Conservation (phyloP, 805 yeast genomes). For the Cyberlindnera veronae region DNA sequence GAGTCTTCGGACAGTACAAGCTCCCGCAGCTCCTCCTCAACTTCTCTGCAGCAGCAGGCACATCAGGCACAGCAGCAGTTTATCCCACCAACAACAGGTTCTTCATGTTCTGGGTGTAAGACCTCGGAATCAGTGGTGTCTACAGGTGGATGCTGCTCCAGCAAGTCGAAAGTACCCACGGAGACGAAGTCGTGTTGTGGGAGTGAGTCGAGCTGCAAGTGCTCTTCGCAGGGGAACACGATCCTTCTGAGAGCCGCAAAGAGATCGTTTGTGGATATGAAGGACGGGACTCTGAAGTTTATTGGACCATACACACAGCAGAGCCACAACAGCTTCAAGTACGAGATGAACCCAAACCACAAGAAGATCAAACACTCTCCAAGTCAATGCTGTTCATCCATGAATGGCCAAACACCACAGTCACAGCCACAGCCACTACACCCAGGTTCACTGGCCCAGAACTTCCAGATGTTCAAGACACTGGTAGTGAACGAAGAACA, state of each 20-base stretch:
- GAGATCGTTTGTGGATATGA: conserved; percentile 26
- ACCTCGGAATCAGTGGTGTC: background rate
- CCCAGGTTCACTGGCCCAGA: background rate
- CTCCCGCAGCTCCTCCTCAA: too few species aligned
- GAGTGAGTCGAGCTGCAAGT: conserved; percentile 9
- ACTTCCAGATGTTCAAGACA: background rate
- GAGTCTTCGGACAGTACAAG: background rate
- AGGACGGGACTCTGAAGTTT: conserved; percentile 24
- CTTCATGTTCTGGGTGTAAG: background rate
- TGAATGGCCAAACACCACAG: background rate
- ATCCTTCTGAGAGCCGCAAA: conserved; percentile 27
- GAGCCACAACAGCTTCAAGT: conserved; percentile 17
- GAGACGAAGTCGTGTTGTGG: conserved; percentile 1
- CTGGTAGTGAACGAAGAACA: too few species aligned
- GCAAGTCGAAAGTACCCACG: background rate
- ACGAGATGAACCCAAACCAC: conserved; percentile 5
- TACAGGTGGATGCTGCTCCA: background rate
- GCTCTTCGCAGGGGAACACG: conserved; percentile 18
- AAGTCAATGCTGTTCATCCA: conserved; percentile 10
- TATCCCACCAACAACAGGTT: background rate
- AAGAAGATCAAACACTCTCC: conserved; percentile 8
- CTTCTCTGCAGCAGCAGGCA: background rate
- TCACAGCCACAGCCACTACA: too few species aligned
- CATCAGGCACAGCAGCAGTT: background rate
- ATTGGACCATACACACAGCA: conserved; percentile 26